Conservation (phyloP, 441 rosid species). For the Brassica balearica region DNA sequence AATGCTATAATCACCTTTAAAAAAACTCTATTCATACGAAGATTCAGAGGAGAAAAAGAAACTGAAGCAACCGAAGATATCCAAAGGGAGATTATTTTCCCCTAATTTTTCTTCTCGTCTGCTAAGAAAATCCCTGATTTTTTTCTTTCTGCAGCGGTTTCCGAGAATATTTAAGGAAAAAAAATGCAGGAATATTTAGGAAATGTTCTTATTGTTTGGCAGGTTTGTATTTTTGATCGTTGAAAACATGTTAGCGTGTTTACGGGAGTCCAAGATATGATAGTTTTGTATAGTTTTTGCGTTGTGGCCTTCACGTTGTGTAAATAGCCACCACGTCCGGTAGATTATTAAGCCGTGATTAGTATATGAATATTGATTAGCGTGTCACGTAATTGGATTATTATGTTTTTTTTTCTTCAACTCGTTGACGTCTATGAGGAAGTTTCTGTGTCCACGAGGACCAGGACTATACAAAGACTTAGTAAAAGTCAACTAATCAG, state of each 20-base stretch:
- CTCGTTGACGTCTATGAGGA: no score
- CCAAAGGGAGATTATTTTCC: background rate
- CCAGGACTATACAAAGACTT: no score
- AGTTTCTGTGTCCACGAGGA: no score
- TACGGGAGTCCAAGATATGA: no score
- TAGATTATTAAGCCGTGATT: background rate
- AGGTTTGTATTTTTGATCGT: conserved; percentile 7
- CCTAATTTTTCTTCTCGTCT: background rate
- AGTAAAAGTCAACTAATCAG: background rate
- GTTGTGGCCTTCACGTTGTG: conserved; percentile 28
- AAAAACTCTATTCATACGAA: background rate
- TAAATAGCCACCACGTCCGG: conserved; percentile 4
- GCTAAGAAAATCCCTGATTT: conserved; percentile 7
- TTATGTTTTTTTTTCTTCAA: no score
- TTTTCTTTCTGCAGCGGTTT: background rate
- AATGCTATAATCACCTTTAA: background rate
- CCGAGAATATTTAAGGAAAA: background rate
- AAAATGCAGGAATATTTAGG: background rate
- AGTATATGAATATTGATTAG: conserved; percentile 9
- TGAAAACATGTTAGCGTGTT: background rate
- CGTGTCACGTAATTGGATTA: no score
- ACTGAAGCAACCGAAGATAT: background rate
- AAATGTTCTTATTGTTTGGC: background rate
- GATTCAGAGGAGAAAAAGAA: background rate
- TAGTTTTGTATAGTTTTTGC: background rate